Percentiles rank a stretch among this genome's conserved stretches.
phyloP scores from a whole-genome alignment of 106 monocot species.

The Iris macrosiphon region DNA sequence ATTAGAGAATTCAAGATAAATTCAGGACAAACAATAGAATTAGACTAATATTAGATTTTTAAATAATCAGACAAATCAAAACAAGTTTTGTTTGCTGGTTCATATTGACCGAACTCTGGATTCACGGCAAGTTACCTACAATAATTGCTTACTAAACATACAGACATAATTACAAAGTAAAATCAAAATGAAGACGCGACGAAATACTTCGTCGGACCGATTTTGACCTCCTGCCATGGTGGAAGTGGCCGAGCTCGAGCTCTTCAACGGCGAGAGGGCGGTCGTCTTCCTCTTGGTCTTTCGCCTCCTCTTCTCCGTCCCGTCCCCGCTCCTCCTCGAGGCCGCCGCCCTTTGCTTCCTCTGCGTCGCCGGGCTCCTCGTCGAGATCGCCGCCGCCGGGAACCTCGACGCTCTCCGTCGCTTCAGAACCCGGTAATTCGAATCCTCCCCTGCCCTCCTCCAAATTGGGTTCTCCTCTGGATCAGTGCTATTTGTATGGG shows the following conservation, averaged over 20 bases:
- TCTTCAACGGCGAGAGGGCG: slow-evolving; percentile 66
- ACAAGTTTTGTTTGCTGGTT: too few species aligned
- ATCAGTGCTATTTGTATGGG: background rate
- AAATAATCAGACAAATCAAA: too few species aligned
- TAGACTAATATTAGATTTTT: too few species aligned
- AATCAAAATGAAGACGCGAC: too few species aligned
- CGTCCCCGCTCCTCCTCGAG: slow-evolving; percentile 39
- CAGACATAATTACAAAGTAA: too few species aligned
- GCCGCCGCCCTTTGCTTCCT: slow-evolving; percentile 56
- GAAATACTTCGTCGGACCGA: too few species aligned
- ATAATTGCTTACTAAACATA: too few species aligned
- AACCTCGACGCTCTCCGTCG: slow-evolving; percentile 23
- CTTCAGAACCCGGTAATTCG: slow-evolving; percentile 58
- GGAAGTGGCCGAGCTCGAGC: slow-evolving; percentile 34
- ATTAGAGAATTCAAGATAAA: too few species aligned
- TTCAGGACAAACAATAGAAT: too few species aligned
- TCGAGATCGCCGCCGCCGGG: slow-evolving; percentile 78
- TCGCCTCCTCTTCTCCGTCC: slow-evolving; percentile 47
- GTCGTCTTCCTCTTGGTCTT: slow-evolving; percentile 80
- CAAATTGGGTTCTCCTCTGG: background rate
- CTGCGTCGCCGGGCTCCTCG: slow-evolving; percentile 34
- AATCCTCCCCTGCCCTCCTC: background rate
- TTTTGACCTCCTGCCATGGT: too few species aligned
- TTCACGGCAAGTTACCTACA: too few species aligned
- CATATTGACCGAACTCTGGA: too few species aligned